Conservation (phyloP, 2,329 filamentous ascomycete species). For the Orbilia ellipsospora region DNA sequence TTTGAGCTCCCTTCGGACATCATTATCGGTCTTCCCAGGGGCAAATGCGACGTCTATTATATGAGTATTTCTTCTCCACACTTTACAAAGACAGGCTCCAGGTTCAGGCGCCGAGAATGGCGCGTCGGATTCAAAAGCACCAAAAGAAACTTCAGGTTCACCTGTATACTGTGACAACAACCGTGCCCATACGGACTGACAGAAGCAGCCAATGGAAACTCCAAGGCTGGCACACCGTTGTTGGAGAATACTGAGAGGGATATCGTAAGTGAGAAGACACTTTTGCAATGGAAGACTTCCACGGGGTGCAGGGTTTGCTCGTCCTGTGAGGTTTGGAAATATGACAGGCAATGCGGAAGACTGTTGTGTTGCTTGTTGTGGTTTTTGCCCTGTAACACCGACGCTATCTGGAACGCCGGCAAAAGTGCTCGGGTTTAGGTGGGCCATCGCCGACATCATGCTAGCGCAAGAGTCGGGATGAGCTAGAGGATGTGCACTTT, state of each 20-base stretch:
- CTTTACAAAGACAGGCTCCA: slow-evolving; percentile 74
- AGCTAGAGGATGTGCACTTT: slow-evolving; percentile 7
- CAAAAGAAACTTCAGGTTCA: slow-evolving; percentile 80
- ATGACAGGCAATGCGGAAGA: slow-evolving; percentile 37
- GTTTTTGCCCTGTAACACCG: background rate
- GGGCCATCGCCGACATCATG: slow-evolving; percentile 21
- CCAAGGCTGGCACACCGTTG: slow-evolving; percentile 67
- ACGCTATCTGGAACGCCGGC: slow-evolving; percentile 4
- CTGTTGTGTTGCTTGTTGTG: slow-evolving; percentile 41
- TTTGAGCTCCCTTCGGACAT: slow-evolving; percentile 24
- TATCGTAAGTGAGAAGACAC: slow-evolving; percentile 56
- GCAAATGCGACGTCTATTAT: slow-evolving; percentile 44
- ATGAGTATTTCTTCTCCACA: slow-evolving; percentile 58
- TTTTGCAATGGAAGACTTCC: slow-evolving; percentile 46
- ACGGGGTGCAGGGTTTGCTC: slow-evolving; percentile 41
- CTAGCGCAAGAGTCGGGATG: slow-evolving; percentile 15
- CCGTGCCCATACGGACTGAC: slow-evolving; percentile 79
- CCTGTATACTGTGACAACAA: slow-evolving; percentile 70
- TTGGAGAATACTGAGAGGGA: slow-evolving; percentile 66
- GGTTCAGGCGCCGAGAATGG: slow-evolving; percentile 72
- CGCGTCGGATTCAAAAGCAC: slow-evolving; percentile 84
- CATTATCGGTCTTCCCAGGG: slow-evolving; percentile 32
- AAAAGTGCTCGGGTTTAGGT: slow-evolving; percentile 28
- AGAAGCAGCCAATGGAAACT: slow-evolving; percentile 73
- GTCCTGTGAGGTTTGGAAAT: slow-evolving; percentile 60